phyloP scores from a whole-genome alignment of 148 eudicot species.

The Camellia japonica region DNA sequence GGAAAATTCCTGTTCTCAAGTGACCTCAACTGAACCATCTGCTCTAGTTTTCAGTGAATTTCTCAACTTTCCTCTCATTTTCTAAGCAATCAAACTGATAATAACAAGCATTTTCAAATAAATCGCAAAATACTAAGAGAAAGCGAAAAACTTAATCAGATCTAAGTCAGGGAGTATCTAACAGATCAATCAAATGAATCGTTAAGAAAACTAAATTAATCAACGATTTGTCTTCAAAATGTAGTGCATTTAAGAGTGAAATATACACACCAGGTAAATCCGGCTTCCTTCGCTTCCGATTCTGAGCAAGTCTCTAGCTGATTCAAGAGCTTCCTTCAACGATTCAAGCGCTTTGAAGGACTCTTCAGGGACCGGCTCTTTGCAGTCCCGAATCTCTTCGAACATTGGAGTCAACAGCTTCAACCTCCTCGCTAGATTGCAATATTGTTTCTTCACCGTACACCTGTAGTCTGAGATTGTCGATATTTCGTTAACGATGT shows the following conservation, averaged over 20 bases:
- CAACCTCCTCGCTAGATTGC: slow-evolving; percentile 69
- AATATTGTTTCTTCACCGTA: slow-evolving; percentile 67
- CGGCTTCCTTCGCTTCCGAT: slow-evolving; percentile 73
- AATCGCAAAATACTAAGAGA: not conserved
- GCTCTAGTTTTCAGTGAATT: not conserved
- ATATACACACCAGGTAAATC: slow-evolving; percentile 63
- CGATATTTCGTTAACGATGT: slow-evolving; percentile 53
- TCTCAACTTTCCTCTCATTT: not conserved
- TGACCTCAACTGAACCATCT: not conserved
- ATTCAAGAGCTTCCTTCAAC: slow-evolving; percentile 37
- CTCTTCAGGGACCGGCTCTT: slow-evolving; percentile 28
- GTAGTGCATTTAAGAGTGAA: not conserved
- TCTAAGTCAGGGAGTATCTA: not conserved
- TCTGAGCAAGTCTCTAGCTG: slow-evolving; percentile 63
- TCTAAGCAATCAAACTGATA: not conserved
- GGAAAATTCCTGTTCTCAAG: not conserved
- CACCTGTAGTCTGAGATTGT: slow-evolving; percentile 50
- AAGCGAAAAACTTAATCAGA: slow-evolving; percentile 6
- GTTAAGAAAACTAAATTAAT: not conserved
- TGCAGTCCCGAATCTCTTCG: slow-evolving; percentile 76
- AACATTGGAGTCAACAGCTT: slow-evolving; percentile 88
- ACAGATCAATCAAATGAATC: not conserved
- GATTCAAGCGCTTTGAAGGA: slow-evolving; percentile 26
- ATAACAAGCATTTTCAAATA: not conserved
- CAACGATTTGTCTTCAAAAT: not conserved